These are phyloP conservation scores for Sordaria brevicollis DNA, from an alignment of 495 filamentous ascomycete genomes.

Conservation along the genomic window DNA sequence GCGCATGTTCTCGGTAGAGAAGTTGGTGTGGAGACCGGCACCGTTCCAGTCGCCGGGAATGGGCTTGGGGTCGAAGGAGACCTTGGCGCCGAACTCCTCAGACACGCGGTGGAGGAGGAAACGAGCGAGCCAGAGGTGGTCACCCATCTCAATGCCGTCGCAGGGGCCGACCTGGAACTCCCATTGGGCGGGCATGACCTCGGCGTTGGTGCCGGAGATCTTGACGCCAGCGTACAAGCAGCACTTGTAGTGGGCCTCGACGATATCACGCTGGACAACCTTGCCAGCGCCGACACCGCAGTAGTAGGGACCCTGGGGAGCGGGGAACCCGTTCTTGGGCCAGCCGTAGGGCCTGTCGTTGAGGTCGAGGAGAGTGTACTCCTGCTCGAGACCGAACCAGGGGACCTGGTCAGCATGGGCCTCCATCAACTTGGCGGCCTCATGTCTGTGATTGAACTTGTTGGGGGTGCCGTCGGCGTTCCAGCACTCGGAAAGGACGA, in stretches of 20 bases:
- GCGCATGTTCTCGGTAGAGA: slow-evolving; percentile 80
- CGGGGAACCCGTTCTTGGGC: slow-evolving; percentile 89
- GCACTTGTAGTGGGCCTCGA: slow-evolving; percentile 97
- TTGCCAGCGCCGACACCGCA: slow-evolving; percentile 96
- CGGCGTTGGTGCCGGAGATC: slow-evolving; percentile 97
- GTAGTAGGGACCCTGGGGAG: slow-evolving; percentile 93
- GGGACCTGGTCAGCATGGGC: slow-evolving; percentile 71
- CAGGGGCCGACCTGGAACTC: slow-evolving; percentile 99
- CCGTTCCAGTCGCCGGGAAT: slow-evolving; percentile 99
- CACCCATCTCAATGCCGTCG: slow-evolving; percentile 84
- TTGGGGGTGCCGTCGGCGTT: slow-evolving; percentile 93
- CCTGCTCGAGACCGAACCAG: slow-evolving; percentile 99
- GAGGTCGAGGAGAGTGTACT: slow-evolving; percentile 60
- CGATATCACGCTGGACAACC: slow-evolving; percentile 96
- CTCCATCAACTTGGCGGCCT: slow-evolving; percentile 65
- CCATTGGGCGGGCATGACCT: slow-evolving; percentile 92
- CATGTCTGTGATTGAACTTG: slow-evolving; percentile 90
- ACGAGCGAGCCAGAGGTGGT: slow-evolving; percentile 94
- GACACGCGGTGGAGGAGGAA: slow-evolving; percentile 94
- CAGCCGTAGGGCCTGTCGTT: slow-evolving; percentile 88
- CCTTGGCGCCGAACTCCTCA: slow-evolving; percentile 93
- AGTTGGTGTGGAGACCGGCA: slow-evolving; percentile 92
- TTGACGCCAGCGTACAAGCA: slow-evolving; percentile 86
- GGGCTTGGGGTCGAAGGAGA: slow-evolving; percentile 95
- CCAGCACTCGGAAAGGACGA: slow-evolving; percentile 97